Conservation (phyloP, 1,139 yeast species). For the Suhomyces choctaworum region DNA sequence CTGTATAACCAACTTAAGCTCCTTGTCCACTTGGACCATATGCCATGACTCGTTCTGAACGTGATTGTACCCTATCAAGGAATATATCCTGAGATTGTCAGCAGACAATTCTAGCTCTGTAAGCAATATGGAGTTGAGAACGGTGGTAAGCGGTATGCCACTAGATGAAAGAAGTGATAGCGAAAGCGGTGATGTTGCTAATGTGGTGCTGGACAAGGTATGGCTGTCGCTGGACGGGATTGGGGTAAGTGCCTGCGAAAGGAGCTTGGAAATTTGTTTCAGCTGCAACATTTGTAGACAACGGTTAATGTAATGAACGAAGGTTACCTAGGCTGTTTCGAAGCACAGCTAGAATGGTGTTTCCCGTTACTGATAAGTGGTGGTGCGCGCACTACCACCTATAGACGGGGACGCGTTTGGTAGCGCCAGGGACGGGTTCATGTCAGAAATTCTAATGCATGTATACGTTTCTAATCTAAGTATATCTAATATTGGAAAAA, state of each 20-base stretch:
- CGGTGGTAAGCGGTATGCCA: constrained; percentile 46
- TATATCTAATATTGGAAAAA: no score
- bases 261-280: constrained; percentile 42
- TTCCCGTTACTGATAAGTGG: constrained; percentile 4
- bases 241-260: constrained; percentile 43
- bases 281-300: constrained; percentile 45
- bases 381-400: constrained; percentile 2
- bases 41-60: constrained; percentile 35
- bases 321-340: not conserved
- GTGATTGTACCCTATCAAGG: constrained; percentile 44
- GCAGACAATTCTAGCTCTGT: constrained; percentile 24
- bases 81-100: constrained; percentile 46
- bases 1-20: constrained; percentile 31
- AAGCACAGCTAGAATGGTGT: no score
- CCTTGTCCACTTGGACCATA: constrained; percentile 34
- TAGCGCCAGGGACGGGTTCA: no score
- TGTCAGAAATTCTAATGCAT: no score
- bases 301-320: not conserved
- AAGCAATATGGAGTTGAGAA: constrained; percentile 21
- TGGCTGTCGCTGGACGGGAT: constrained; percentile 14
- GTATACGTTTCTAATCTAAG: no score
- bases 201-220: constrained; percentile 13
- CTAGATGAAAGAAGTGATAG: constrained; percentile 44
- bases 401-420: not conserved
- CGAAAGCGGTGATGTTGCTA: constrained; percentile 34